A percentile compares a stretch with the other conserved stretches of the same genome.
These are phyloP conservation scores for Ziziphus jujuba DNA, from an alignment of 306 rosid species.

Conservation along the genomic window DNA sequence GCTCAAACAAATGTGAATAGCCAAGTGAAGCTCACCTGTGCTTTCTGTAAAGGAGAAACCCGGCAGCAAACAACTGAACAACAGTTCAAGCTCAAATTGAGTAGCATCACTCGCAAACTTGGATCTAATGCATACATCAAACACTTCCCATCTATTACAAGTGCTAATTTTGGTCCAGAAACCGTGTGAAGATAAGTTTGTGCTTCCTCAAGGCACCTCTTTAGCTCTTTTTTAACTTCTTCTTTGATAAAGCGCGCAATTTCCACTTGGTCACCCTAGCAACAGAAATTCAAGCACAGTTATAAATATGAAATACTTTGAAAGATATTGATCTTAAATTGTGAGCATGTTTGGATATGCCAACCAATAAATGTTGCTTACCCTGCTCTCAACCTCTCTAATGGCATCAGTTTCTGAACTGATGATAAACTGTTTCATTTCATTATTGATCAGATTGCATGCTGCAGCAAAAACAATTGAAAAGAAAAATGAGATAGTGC, in stretches of 20 bases:
- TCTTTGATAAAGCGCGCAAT: slow-evolving; percentile 82
- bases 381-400: slow-evolving; percentile 90
- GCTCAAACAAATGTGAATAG: slow-evolving; percentile 5
- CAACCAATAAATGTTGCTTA: slow-evolving; percentile 28
- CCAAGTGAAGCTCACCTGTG: slow-evolving; percentile 64
- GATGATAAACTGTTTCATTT: slow-evolving; percentile 85
- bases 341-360: background rate
- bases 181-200: slow-evolving; percentile 46
- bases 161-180: slow-evolving; percentile 81
- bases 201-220: slow-evolving; percentile 76
- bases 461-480: slow-evolving; percentile 49
- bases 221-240: slow-evolving; percentile 74
- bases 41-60: slow-evolving; percentile 97
- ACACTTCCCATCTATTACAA: slow-evolving; percentile 95
- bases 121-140: slow-evolving; percentile 96
- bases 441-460: slow-evolving; percentile 86
- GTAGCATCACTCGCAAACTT: slow-evolving; percentile 74
- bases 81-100: slow-evolving; percentile 88
- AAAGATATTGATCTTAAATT: slow-evolving; percentile 15
- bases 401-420: slow-evolving; percentile 94
- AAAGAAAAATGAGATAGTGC: slow-evolving; percentile 18
- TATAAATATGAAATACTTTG: slow-evolving; percentile 1
- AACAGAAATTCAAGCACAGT: slow-evolving; percentile 19
- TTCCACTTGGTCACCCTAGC: slow-evolving; percentile 94
- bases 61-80: slow-evolving; percentile 96